phyloP scores from a whole-genome alignment of 164 flowering plant species.

The Macadamia tetraphylla region DNA sequence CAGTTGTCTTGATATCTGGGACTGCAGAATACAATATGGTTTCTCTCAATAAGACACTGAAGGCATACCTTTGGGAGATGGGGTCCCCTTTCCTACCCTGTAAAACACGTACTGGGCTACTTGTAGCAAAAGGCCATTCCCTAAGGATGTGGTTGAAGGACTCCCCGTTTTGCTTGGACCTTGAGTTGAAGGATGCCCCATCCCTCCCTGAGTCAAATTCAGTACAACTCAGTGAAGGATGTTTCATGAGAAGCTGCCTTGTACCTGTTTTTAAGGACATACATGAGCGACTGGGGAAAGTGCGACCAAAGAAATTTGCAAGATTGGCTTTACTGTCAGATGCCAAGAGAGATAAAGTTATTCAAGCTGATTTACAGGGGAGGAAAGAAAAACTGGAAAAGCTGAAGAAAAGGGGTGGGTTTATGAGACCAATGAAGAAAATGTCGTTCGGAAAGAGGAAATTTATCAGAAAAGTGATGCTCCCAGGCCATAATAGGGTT shows the following conservation, averaged over 20 bases:
- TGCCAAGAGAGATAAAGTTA: constrained; percentile 63
- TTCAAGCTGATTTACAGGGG: constrained; percentile 76
- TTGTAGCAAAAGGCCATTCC: constrained; percentile 87
- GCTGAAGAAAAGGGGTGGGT: constrained; percentile 36
- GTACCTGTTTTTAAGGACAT: constrained; percentile 85
- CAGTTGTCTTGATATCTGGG: constrained; percentile 85
- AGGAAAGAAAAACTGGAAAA: constrained; percentile 62
- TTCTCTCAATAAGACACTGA: constrained; percentile 73
- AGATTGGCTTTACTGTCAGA: constrained; percentile 78
- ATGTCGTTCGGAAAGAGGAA: constrained; percentile 26
- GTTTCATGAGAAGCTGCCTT: constrained; percentile 82
- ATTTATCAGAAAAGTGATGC: constrained; percentile 20
- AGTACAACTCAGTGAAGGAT: constrained; percentile 81
- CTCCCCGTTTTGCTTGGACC: constrained; percentile 93
- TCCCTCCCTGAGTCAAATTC: constrained; percentile 73
- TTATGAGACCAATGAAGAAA: constrained; percentile 17
- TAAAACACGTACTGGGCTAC: constrained; percentile 71
- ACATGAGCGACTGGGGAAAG: constrained; percentile 61
- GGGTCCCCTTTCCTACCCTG: constrained; percentile 97
- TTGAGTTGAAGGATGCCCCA: constrained; percentile 77
- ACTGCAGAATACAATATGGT: constrained; percentile 83
- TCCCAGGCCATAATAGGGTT: constrained; percentile 5
- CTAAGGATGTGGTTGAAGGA: constrained; percentile 96
- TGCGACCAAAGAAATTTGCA: constrained; percentile 80
- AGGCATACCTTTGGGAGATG: constrained; percentile 95